Evolutionary conservation across 805 yeast species (phyloP), one percentile per base, ranked within the genome.

Genomic region (Myxozyma neotropica): DNA sequence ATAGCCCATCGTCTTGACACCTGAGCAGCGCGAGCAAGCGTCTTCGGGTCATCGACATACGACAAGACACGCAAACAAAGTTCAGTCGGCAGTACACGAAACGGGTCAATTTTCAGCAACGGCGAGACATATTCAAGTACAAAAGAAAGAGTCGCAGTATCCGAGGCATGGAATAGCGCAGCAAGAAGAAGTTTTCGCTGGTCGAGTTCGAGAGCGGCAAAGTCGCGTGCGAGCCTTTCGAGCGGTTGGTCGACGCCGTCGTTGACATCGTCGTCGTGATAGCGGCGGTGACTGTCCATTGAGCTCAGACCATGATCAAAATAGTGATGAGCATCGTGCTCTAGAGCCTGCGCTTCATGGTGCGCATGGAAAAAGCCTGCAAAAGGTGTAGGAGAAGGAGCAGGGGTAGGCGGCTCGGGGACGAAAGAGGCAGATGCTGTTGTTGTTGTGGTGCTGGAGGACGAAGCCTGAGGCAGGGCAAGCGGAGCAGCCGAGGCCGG

Each of bases 21-120:
- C 71, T 88, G 96, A 0, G 97, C 93, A 0, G 97, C 96, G 62
- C 87, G 87, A 68, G 97, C 93, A 44, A 93, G 79, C 10, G 96
- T 87, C 59, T 83, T 83, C 73, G 79, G 78, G 59, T 97, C 94
- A 71, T 89, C 96, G 66, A 93, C 75, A 73, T 88, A 90, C 64
- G 95, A 87, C 39, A 93, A 76, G 39, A 93, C 87, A 70, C 89
- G 89, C 55, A 91, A 79, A 1, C 95, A 83, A 46, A 93, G 74
- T 70, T 94, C 98, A 62, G 81, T 80, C 1, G 99, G 99, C 51
- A 93, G 69, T 42, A 74, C 70, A 45, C 74, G 78, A 53, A 77
- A 76, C 33, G 80, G 80, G 58, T 77, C 80, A 39, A 70, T 71
- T 40, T 74, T 69, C 17, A 77, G 69, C 58, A 71, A 63, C 6